Conservation (phyloP, 169 alveolate genomes). For the Theileria equi region DNA sequence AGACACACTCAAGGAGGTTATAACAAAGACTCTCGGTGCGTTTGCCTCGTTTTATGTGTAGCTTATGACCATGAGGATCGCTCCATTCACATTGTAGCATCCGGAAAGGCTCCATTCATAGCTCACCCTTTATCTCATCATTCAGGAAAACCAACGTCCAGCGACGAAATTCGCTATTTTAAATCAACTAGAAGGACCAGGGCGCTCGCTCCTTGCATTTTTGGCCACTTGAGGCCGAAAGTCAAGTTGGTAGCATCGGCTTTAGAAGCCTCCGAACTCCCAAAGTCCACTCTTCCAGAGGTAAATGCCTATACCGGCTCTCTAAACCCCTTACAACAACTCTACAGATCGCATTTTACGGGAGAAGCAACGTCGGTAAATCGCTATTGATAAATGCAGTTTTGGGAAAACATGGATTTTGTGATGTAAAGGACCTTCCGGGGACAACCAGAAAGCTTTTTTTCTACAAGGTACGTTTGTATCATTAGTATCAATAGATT, state of each 20-base stretch:
- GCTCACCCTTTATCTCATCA: neutral
- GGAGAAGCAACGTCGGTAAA: conserved; percentile 75
- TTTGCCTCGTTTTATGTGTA: neutral
- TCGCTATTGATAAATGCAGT: conserved; percentile 73
- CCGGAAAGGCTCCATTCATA: neutral
- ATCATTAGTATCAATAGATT: neutral
- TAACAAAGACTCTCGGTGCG: conserved; percentile 51
- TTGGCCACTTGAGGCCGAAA: conserved; percentile 70
- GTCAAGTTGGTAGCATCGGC: conserved; percentile 44
- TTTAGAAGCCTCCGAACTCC: conserved; percentile 20
- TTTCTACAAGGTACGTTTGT: conserved; percentile 64
- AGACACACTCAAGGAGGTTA: conserved; percentile 47
- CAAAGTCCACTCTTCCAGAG: conserved; percentile 52
- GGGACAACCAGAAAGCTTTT: conserved; percentile 72
- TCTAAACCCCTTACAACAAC: neutral
- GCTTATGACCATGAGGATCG: too few relatives aligned
- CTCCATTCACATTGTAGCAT: neutral
- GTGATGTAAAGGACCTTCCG: conserved; percentile 62
- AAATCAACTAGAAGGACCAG: conserved; percentile 46
- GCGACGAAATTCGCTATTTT: conserved; percentile 47
- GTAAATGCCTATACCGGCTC: neutral
- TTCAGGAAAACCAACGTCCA: conserved; percentile 59
- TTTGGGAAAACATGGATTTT: conserved; percentile 67
- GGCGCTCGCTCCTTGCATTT: conserved; percentile 69
- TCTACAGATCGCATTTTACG: conserved; percentile 69